Percentiles rank a stretch among this genome's conserved stretches.
These are phyloP conservation scores for Ramaria rubella DNA, from an alignment of 768 basidiomycete genomes.

Conservation along the genomic window DNA sequence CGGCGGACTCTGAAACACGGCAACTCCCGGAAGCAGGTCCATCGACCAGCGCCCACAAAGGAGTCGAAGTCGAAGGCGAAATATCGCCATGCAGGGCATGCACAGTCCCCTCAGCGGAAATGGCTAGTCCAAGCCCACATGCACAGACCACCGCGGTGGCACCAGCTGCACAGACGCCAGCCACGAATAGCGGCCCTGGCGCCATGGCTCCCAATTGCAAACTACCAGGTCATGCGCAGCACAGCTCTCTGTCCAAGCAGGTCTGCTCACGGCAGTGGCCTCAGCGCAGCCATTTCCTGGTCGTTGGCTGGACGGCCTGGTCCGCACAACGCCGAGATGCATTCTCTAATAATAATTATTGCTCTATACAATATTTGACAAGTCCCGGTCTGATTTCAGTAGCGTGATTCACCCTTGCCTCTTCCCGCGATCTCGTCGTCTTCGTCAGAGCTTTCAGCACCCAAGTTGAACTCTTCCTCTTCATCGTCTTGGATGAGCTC, in stretches of 20 bases:
- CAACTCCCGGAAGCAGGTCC: not conserved
- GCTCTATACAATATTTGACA: too few relatives aligned
- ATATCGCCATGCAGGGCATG: too few relatives aligned
- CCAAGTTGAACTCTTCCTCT: slow-evolving; percentile 2
- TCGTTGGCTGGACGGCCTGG: not conserved
- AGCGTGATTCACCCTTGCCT: not conserved
- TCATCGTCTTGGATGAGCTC: slow-evolving; percentile 4
- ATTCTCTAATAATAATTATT: too few relatives aligned
- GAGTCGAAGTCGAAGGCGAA: too few relatives aligned
- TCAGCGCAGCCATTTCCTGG: not conserved
- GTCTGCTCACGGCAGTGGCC: not conserved
- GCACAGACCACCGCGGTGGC: too few relatives aligned
- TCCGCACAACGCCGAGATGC: not conserved
- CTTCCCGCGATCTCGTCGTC: not conserved
- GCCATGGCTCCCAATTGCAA: not conserved
- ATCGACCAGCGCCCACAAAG: not conserved
- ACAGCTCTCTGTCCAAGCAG: too few relatives aligned
- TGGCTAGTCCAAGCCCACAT: too few relatives aligned
- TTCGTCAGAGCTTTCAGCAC: slow-evolving; percentile 1
- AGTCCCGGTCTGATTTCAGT: too few relatives aligned
- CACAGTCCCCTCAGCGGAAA: too few relatives aligned
- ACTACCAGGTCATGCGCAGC: too few relatives aligned
- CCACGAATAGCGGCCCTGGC: too few relatives aligned
- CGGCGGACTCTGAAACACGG: slow-evolving; percentile 8
- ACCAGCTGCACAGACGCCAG: not conserved